Evolutionary conservation across 805 yeast genomes (phyloP), one percentile per base, ranked within the genome.

Genomic region (Pichia insulana): DNA sequence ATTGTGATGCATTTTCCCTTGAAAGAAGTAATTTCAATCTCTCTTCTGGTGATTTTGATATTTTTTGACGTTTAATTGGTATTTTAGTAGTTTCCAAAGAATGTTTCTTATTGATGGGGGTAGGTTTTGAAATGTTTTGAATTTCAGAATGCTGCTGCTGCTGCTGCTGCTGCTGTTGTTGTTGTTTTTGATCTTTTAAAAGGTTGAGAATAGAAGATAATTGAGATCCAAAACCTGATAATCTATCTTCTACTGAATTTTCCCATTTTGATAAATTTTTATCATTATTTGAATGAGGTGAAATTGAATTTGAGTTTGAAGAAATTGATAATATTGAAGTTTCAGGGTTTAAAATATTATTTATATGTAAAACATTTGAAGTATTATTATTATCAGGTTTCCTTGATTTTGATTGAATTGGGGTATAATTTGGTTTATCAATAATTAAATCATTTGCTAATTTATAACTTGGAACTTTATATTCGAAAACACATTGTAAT

Each of bases 401-500:
- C 22, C 8, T 18, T 8, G 4, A 17, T 19, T 18, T 15, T 13
- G 17, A 4, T 20, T 15, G 16, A 19, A n/a, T 36, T 9, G 28
- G 11, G 7, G 13, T 7, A 15, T 30, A n/a, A 9, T 18, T 17
- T 13, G 25, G 8, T 15, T 22, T 28, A 16, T 18, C 11, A 7
- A 19, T 11, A 11, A 13, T 25, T 15, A 13, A 9, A 4, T 16
- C 33, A 28, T 27, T 36, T 12, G 45, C 45, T 11, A 28, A 13
- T 25, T 37, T 37, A 22, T 55, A 56, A 30, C 54, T 62, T 13
- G 55, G 62, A n/a, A 56, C 49, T 47, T 72, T 76, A 40, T 71
- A 70, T 37, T 76, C 77, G 56, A 72, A 79, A 26, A 72, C 71
- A 51, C 87, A 80, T 36, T 69, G 71, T 25, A 73, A 64, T 15